These are phyloP conservation scores for Pseudogymnoascus sp. DNA, from an alignment of 2,329 filamentous ascomycete genomes.

Conservation along the genomic window DNA sequence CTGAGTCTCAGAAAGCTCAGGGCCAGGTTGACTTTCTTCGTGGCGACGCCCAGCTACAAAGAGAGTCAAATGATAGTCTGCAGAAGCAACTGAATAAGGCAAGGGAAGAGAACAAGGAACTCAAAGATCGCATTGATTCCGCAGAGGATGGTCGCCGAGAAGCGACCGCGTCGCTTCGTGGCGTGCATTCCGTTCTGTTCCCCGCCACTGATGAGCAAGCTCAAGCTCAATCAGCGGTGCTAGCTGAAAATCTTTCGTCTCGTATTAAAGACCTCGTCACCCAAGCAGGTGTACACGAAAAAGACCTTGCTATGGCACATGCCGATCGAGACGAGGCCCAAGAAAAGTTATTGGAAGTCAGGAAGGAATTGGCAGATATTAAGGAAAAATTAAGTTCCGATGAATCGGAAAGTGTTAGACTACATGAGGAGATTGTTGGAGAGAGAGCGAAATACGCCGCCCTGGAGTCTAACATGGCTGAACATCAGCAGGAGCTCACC, in stretches of 20 bases:
- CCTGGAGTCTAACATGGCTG: conserved; percentile 49
- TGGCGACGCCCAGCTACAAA: conserved; percentile 51
- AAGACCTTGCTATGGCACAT: conserved; percentile 50
- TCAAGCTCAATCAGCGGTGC: conserved; percentile 48
- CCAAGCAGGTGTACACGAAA: conserved; percentile 53
- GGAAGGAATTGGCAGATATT: conserved; percentile 46
- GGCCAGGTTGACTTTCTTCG: conserved; percentile 56
- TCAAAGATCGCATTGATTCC: conserved; percentile 43
- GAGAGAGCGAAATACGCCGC: conserved; percentile 47
- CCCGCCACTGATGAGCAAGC: conserved; percentile 45
- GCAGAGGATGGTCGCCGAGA: conserved; percentile 45
- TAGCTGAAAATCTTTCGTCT: conserved; percentile 53
- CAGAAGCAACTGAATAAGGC: conserved; percentile 48
- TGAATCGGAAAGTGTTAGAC: conserved; percentile 42
- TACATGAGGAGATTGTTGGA: conserved; percentile 46
- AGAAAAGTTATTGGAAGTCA: conserved; percentile 45
- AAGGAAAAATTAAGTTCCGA: conserved; percentile 45
- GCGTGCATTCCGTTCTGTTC: conserved; percentile 51
- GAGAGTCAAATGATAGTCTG: conserved; percentile 51
- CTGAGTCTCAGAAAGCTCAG: conserved; percentile 50
- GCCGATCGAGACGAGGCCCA: conserved; percentile 56
- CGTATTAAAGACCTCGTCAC: conserved; percentile 50
- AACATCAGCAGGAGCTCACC: conserved; percentile 61
- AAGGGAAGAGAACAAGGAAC: conserved; percentile 45
- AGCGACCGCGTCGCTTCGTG: conserved; percentile 47